Evolutionary conservation across 1,139 yeast species (phyloP), one percentile per base, ranked within the genome.

Genomic region (Debaryomyces sp.): DNA sequence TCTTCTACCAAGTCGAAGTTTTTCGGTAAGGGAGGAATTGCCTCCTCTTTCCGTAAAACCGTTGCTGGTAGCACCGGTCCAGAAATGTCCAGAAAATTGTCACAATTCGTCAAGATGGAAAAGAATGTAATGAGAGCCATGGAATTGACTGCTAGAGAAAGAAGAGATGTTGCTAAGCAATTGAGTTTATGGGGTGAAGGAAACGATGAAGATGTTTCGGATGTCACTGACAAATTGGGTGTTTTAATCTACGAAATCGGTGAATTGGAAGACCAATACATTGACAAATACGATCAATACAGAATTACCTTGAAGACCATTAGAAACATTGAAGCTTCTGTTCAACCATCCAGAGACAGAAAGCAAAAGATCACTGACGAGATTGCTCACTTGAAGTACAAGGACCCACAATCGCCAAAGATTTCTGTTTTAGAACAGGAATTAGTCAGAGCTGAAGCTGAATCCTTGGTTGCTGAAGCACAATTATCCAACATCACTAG

Each of bases 361-460:
- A 94, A 94, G 82, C 96, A 90, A 72, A 90, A 90, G 78, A 89
- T 94, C 68, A 91, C 97, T 59, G 98, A 94, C 74, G 94, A 92
- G 78, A 94, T 94, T 73, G 98, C 98, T 58, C 92, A 88, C 75
- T 83, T 94, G 75, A 94, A 94, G 79, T 94, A 94, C 82, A 94
- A 92, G 81, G 98, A 94, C 75, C 98, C 99, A 55, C 89, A 89
- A 75, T 89, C 97, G 50, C 97, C 96, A 73, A 92, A 90, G 81
- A 89, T 94, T 59, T 84, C 90, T 56, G 91, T 92, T 48, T 83
- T 94, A 70, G 99, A 94, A 80, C 98, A 94, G 78, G 98, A 94
- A 77, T 83, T 94, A 70, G 98, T 94, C 57, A 88, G 99, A 75
- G 97, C 98, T 46, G 99, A 94, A 79, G 98, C 98, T 59, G 98